These are phyloP conservation scores for Peniophora sp. DNA, from an alignment of 1,284 basidiomycete species.

Conservation along the genomic window DNA sequence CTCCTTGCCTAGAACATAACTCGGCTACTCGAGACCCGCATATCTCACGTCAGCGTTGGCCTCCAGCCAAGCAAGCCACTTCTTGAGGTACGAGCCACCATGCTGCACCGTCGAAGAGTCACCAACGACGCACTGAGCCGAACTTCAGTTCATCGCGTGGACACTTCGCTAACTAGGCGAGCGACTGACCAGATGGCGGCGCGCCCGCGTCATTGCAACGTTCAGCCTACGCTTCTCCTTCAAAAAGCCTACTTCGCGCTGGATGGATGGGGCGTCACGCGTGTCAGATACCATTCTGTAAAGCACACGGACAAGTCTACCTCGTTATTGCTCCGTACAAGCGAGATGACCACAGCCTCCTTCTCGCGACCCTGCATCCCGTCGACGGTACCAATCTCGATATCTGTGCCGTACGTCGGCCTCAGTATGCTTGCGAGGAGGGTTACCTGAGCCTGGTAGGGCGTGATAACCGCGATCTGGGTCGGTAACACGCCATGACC, in stretches of 20 bases:
- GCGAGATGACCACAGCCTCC: conserved; percentile 81
- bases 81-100: conserved; percentile 76
- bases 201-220: conserved; percentile 92
- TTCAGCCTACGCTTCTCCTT: conserved; percentile 88
- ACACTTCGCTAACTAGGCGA: not conserved
- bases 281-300: conserved; percentile 1
- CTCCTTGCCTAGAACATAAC: not conserved
- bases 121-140: conserved; percentile 76
- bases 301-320: conserved; percentile 23
- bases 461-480: conserved; percentile 88
- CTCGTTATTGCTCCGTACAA: conserved; percentile 83
- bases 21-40: conserved; percentile 45
- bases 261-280: conserved; percentile 3
- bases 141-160: not conserved
- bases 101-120: conserved; percentile 85
- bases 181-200: conserved; percentile 71
- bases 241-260: conserved; percentile 88
- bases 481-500: conserved; percentile 57
- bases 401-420: conserved; percentile 54
- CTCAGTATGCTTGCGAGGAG: conserved; percentile 70
- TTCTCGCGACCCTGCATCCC: conserved; percentile 93
- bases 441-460: conserved; percentile 91
- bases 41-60: conserved; percentile 83
- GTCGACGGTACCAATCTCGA: conserved; percentile 89
- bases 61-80: conserved; percentile 89